Evolutionary conservation across 257 asterid species (phyloP).

Genomic region (Gynochthodes officinalis): DNA sequence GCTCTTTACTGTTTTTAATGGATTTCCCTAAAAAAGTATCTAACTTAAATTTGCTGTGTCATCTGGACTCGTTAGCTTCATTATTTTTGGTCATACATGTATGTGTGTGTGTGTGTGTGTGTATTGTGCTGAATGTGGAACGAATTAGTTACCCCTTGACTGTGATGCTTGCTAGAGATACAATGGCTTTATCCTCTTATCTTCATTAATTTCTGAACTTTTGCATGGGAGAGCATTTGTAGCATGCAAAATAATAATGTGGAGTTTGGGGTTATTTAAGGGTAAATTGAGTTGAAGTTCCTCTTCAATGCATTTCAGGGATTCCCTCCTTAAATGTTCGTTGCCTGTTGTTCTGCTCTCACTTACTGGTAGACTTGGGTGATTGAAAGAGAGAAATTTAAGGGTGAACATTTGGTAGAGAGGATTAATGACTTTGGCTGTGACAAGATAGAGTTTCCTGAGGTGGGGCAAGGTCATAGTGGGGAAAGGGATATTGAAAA

Average conservation of each 20-base stretch:
- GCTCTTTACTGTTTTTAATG: background rate
- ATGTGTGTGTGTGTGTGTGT: too few species aligned
- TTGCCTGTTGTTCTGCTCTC: conserved; percentile 14
- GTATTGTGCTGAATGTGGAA: background rate
- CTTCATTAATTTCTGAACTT: background rate
- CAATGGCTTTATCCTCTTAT: background rate
- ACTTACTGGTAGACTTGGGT: background rate
- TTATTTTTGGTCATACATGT: background rate
- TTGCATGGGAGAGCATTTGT: background rate
- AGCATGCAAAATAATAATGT: background rate
- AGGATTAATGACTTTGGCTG: background rate
- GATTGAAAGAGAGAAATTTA: background rate
- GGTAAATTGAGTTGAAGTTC: conserved; percentile 10
- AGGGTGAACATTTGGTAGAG: conserved; percentile 2
- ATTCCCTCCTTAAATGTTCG: background rate
- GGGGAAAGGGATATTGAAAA: background rate
- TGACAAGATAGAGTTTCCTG: background rate
- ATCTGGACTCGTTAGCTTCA: background rate
- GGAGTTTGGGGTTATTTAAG: background rate
- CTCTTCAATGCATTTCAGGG: conserved; percentile 7
- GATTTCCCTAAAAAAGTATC: background rate
- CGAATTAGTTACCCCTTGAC: background rate
- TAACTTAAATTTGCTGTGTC: too few species aligned
- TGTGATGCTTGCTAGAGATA: background rate
- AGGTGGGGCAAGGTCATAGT: background rate